Evolutionary conservation across 345 rosid species (phyloP), one percentile per base, ranked within the genome.

Genomic region (Dipteronia dyeriana): DNA sequence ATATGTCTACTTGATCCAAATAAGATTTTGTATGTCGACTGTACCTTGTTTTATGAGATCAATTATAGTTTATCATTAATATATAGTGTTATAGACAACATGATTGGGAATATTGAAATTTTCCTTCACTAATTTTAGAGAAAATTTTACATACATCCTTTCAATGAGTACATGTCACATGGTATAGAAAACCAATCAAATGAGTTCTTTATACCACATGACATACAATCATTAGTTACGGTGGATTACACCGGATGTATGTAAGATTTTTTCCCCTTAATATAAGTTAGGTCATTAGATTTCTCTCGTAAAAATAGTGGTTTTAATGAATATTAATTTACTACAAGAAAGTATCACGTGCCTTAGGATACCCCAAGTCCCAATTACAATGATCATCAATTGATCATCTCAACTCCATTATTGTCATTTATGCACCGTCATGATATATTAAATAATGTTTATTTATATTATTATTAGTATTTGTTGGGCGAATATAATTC

Each of bases 351-450:
- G 38, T 7, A 8, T 3, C 41, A 77, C 14, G 75, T 45, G 78
- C 65, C 64, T 59, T 59, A 59, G 31, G 43, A 49, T 72, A 23
- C 69, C 19, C 9, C 63, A 11, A 62, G 56, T 73, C 80, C 41
- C n/a, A 26, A 41, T 3, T 53, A 63, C 23, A 63, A 81, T 77
- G 71, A 76, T n/a, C n/a, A n/a, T n/a, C n/a, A n/a, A n/a, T n/a
- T 51, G 62, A 71, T 54, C 67, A 57, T 71, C 77, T 20, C 56
- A 31, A 7, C 14, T 4, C 5, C 38, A 59, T 54, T 22, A 14
- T 59, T 39, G 65, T 5, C 23, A 16, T 11, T 43, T 45, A 12
- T 59, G 29, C 41, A 11, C 23, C 29, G 22, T 14, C 16, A 38
- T 34, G 3, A 11, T 49, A 0, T 49, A 49, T 49, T 49, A 3